Conservation (phyloP, 345 rosid genomes). For the Bruguiera parviflora region DNA sequence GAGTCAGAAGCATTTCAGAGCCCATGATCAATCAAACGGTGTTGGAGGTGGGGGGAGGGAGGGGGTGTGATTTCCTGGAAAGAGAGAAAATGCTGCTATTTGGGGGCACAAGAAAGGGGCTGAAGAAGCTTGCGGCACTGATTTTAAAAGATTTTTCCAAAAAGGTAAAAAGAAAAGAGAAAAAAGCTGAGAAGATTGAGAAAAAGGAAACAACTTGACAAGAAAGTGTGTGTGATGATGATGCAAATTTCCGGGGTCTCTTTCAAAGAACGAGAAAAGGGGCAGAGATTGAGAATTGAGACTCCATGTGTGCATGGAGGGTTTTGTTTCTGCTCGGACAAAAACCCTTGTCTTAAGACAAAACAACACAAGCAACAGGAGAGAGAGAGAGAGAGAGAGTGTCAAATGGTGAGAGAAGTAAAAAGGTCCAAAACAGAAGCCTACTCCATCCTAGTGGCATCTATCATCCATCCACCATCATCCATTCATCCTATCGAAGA, state of each 20-base stretch:
- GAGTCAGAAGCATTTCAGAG: constrained; percentile 15
- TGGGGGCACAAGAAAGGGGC: constrained; percentile 30
- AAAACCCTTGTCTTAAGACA: constrained; percentile 32
- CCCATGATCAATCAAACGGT: neutral
- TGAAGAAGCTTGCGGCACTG: constrained; percentile 13
- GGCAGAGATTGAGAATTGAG: neutral
- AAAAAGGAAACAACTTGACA: neutral
- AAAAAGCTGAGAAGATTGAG: constrained; percentile 11
- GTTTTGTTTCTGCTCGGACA: constrained; percentile 36
- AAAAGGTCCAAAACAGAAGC: neutral
- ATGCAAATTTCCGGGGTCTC: constrained; percentile 5
- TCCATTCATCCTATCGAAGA: too few relatives aligned
- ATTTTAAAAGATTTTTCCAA: neutral
- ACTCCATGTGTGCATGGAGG: constrained; percentile 49
- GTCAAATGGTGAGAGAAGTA: constrained; percentile 6
- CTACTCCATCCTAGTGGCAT: too few relatives aligned
- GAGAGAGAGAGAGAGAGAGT: neutral
- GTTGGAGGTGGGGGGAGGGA: too few relatives aligned
- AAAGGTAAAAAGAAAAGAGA: neutral
- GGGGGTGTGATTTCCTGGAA: constrained; percentile 1
- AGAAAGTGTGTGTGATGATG: constrained; percentile 8
- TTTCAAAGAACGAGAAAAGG: constrained; percentile 22
- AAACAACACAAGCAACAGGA: constrained; percentile 18
- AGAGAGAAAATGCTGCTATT: constrained; percentile 11
- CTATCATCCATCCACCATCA: too few relatives aligned